These are phyloP conservation scores for Haplosporangium gracile DNA, from an alignment of 192 early-diverging fungal genomes.

Conservation along the genomic window DNA sequence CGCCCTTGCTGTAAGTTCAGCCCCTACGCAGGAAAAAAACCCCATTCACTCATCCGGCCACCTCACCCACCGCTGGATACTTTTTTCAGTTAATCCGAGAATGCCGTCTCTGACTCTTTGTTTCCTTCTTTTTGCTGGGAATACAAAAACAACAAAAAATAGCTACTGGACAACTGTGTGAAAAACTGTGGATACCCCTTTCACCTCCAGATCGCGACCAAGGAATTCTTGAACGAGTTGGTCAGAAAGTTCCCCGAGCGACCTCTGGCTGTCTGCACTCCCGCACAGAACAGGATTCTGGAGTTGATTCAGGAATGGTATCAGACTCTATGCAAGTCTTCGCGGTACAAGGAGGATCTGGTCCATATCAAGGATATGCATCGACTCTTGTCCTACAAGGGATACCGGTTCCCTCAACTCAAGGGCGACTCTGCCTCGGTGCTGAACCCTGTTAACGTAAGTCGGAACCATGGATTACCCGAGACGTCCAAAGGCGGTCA, in stretches of 20 bases:
- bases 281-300: conserved; percentile 88
- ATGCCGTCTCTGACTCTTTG: background rate
- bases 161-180: conserved; percentile 95
- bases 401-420: conserved; percentile 83
- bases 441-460: conserved; percentile 66
- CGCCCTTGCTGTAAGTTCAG: conserved; percentile 69
- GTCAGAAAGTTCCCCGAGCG: conserved; percentile 94
- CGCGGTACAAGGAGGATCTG: conserved; percentile 94
- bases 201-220: conserved; percentile 94
- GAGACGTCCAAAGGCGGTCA: background rate
- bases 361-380: conserved; percentile 97
- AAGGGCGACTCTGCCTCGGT: conserved; percentile 75
- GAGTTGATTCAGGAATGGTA: conserved; percentile 98
- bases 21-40: background rate
- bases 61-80: background rate
- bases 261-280: conserved; percentile 76
- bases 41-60: background rate
- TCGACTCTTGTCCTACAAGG: conserved; percentile 88
- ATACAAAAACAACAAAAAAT: background rate
- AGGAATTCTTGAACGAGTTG: conserved; percentile 98
- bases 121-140: background rate
- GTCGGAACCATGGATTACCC: conserved; percentile 9
- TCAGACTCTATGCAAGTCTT: conserved; percentile 84
- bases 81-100: background rate
- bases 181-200: conserved; percentile 99